Evolutionary conservation across 768 basidiomycete genomes (phyloP), one percentile per base, ranked within the genome.

Genomic region (Lyophyllum shimeji): DNA sequence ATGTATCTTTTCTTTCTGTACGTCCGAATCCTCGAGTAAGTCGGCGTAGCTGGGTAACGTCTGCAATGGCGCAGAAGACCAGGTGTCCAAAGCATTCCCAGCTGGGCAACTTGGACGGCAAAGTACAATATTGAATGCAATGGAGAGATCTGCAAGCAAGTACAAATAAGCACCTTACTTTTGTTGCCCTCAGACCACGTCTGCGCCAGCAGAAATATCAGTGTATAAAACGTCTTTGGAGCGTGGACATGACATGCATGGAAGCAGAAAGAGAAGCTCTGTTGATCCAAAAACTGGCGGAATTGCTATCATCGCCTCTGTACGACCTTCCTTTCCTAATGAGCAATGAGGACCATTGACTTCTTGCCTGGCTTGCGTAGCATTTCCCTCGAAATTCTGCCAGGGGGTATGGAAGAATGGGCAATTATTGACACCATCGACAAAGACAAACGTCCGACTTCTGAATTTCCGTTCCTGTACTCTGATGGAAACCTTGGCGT

Each of bases 401-500:
- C 87, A 17, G 86, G 86, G 1, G 76, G 78, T 50, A 63, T 77
- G 1, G 64, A 75, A 18, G 73, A 76, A 39, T 87, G 84, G 84
- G 60, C 55, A 49, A 46, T 58, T 7, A 53, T 60, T 9, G 58
- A 65, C 45, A 4, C 59, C 27, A 59, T 65, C 20, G 53, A 62
- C 20, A 61, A 56, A 11, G 44, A 62, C 11, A 60, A 61, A 34
- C 65, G 63, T 25, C 65, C 65, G 6, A 69, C 63, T 25, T 44
- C 62, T 9, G 66, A 70, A 9, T 69, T 71, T 43, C 85, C 86
- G 1, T 88, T 86, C 65, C 63, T 89, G 13, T 73, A 82, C 53
- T 60, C 75, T 17, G 82, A 87, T 40, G 76, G 76, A 7, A 77
- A 90, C 52, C 77, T 90, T 12, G 89, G 89, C 0, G 71, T 90